Evolutionary conservation across 1,284 basidiomycete genomes (phyloP), one percentile per base, ranked within the genome.

Genomic region (Laetiporus sulphureus): DNA sequence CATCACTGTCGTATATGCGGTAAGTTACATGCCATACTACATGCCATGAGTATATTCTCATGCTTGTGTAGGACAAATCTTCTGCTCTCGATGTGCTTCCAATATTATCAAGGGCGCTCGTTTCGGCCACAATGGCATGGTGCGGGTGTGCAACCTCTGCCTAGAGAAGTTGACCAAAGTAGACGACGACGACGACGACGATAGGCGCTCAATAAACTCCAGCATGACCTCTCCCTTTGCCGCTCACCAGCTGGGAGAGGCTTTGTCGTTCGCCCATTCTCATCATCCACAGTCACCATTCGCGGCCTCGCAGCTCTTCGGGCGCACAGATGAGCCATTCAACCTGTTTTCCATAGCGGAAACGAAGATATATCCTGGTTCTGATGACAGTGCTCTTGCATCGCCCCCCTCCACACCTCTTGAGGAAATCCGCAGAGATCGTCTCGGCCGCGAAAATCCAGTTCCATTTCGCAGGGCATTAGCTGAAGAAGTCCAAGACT

Each of bases 1-100:
- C 93, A 97, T 58, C 93, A 97, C 60, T 96, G 93, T 67, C 78
- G 90, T 16, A 92, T 92, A 61, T 93, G 92, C 58, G 92, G 87
- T 84, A 57, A 42, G 77, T n/a, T n/a, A n/a, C 13, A 34, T 41
- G 29, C 24, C 34, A 8, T 42, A 32, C 36, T 18, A 20, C 35
- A n/a, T 29, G 7, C 4, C 21, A 40, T 24, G 40, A 33, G 51
- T 36, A 52, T 3, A 22, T 29, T n/a, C n/a, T n/a, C n/a, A n/a
- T n/a, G n/a, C n/a, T 35, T 35, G 16, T 10, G 20, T n/a, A 93
- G 91, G 78, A 35, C 87, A 89, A 64, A 85, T 89, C 56, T 96
- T 94, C 59, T 97, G 93, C 62, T 91, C 89, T 18, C 78, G 91
- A 5, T 91, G 95, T 61, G 94, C 95, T 2, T 93, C 92, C n/a